Conservation (phyloP, 345 rosid genomes). For the Heritiera littoralis region DNA sequence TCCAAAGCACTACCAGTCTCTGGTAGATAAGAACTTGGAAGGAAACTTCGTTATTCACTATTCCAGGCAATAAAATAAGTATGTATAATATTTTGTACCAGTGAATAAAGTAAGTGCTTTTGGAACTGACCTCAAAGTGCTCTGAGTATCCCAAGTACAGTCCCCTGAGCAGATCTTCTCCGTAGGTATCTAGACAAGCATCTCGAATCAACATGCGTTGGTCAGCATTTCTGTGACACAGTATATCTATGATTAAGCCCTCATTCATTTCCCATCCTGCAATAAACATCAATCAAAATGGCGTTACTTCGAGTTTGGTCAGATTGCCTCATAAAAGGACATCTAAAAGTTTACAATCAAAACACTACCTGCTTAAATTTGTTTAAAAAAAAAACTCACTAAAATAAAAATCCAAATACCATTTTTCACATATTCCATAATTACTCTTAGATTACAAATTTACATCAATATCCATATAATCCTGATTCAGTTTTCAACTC, state of each 20-base stretch:
- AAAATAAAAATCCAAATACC: neutral
- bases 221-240: slow-evolving; percentile 66
- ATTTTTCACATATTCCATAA: neutral
- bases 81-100: neutral
- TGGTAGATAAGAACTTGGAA: slow-evolving; percentile 16
- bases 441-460: too few relatives aligned
- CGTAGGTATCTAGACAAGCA: slow-evolving; percentile 55
- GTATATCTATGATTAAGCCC: slow-evolving; percentile 66
- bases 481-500: neutral
- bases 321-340: neutral
- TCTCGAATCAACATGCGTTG: slow-evolving; percentile 61
- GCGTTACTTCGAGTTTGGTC: neutral
- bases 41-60: slow-evolving; percentile 1
- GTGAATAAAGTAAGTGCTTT: neutral
- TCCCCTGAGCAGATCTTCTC: slow-evolving; percentile 68
- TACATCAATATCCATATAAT: neutral
- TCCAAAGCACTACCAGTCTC: slow-evolving; percentile 63
- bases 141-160: slow-evolving; percentile 58
- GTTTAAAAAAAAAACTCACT: neutral
- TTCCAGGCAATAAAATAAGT: neutral
- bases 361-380: neutral
- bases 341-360: neutral
- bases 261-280: slow-evolving; percentile 90
- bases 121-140: slow-evolving; percentile 57
- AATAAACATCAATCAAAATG: slow-evolving; percentile 17